Base-by-base conservation (phyloP, 73 alveolate species). In the Paramecium bursaria region DNA sequence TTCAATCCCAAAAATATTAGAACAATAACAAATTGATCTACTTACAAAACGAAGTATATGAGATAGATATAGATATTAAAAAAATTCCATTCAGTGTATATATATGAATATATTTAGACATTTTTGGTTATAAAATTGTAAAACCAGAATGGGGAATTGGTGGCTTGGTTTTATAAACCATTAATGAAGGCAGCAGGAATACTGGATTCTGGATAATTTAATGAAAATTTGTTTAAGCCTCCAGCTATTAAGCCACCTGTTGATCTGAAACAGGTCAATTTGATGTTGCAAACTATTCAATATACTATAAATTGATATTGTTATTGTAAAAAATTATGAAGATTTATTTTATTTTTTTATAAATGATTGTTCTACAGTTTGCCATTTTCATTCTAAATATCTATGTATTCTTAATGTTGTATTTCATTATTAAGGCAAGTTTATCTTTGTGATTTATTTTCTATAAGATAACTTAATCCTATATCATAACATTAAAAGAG, bases 201-300 rank as follows among this genome's bases (percentile, higher is more conserved):
- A 33, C 23, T 25, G 82, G 55, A 11, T 26, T 17, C 50, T 17
- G 49, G 47, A 15, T 21, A 39, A 27, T 67, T 1, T 21, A 39
- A 39, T 35, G 82, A 67, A 31, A 25, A 39, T n/a, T 27, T 67
- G 14, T 67, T 2, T 67, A 57, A 42, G 15, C 53, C 55, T 15
- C 82, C 82, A 67, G 17, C 44, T 0, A 33, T 35, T 53, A 67
- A 47, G 44, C 82, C 82, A 2, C 82, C 82, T 19, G n/a, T 67
- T 1, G 39, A 67, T 42, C 26, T 19, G 44, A 17, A 44, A 0
- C 33, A 67, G 33, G 22, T 67, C 0, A 31, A 15, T 14, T 13
- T 44, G 19, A 25, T 67, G 44, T 7, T 0, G 2, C 44, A 67
- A 30, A 25, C 82, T 7, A 67, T 67, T 39, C 27, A 67, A 67